Evolutionary conservation across 768 basidiomycete genomes (phyloP), one percentile per base, ranked within the genome.

Genomic region (Rhodotorula sphaerocarpa): DNA sequence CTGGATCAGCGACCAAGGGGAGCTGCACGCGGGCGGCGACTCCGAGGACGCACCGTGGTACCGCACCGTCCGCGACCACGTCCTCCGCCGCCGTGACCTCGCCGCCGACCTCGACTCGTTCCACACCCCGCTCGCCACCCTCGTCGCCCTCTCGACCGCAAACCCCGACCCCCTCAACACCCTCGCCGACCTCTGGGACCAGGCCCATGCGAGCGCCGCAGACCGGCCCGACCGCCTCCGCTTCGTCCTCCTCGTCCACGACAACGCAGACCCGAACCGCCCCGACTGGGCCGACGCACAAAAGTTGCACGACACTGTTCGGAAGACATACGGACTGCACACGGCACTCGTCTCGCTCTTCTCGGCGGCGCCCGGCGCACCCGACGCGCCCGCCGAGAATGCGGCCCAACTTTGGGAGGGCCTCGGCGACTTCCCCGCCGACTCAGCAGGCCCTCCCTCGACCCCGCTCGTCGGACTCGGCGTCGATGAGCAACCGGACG

Each of bases 231-330:
- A 69, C 27, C 46, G 73, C 23, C 59, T 74, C 20, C 55, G 71
- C 6, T 73, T 70, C 52, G 69, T 73, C 50, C 63, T 75, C 43
- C 60, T 75, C 36, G 65, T 75, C 4, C 72, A 75, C 59, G 73
- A 74, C 25, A 39, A 14, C 2, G 55, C 57, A 3, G 44, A 47
- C 7, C 55, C 48, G 3, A 53, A 45, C 0, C 18, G 20, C 21
- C 30, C 41, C 11, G 57, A 27, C 1, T 59, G 57, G 63, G 43
- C 7, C 21, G 48, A 50, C 39, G 66, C 63, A 0, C 53, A 58
- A 25, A 42, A 27, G 7, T 51, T 70, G 23, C 53, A 62, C 39
- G 67, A 69, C 7, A 66, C 70, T 10, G 56, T 70, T 25, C 52
- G 50, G 12, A 70, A 66, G 52, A 65, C 65, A 11, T 66, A 66